Evolutionary conservation across 768 basidiomycete species (phyloP), one percentile per base, ranked within the genome.

Genomic region (Trametes villosa): DNA sequence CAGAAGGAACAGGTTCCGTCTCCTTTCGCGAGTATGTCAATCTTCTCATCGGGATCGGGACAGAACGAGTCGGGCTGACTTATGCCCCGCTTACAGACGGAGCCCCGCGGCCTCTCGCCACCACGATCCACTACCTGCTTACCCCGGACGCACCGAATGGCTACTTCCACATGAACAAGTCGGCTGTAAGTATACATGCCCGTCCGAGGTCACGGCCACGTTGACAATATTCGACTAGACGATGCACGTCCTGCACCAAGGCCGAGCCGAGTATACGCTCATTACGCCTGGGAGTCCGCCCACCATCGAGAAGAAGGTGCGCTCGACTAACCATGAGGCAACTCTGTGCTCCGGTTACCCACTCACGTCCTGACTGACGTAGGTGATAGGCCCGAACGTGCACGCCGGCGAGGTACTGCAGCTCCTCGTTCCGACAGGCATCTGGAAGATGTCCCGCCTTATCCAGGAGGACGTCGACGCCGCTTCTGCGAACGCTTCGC

Each of bases 401-500:
- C 69, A 68, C 0, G 72, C 71, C 0, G 79, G 81, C 3, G 84
- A 85, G 68, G 70, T 74, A 1, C 75, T 79, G 5, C 78, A 80
- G 70, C 74, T 85, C 13, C 70, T 83, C 36, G 81, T 86, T 29
- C 83, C 83, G 40, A 80, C 80, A 0, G 76, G 77, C 6, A 72
- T 76, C 12, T 85, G 82, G 79, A 89, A 86, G 63, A 88, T 78
- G 68, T 80, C 77, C 22, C 76, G 77, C 45, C 80, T 86, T 0
- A 82, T 85, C 12, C 79, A 72, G 20, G 76, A 71, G 33, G 77
- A 76, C 63, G 59, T 79, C 22, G 67, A 69, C 9, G 65, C 63
- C n/a, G 75, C 73, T 4, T 31, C 40, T 41, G 72, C 76, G 49
- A 64, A 74, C 29, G 74, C 70, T 3, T 58, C 67, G 8, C 73